Percentiles rank a stretch among this genome's conserved stretches.
Conservation (phyloP, 495 filamentous ascomycete genomes). For the Clavariopsis aquatica region DNA sequence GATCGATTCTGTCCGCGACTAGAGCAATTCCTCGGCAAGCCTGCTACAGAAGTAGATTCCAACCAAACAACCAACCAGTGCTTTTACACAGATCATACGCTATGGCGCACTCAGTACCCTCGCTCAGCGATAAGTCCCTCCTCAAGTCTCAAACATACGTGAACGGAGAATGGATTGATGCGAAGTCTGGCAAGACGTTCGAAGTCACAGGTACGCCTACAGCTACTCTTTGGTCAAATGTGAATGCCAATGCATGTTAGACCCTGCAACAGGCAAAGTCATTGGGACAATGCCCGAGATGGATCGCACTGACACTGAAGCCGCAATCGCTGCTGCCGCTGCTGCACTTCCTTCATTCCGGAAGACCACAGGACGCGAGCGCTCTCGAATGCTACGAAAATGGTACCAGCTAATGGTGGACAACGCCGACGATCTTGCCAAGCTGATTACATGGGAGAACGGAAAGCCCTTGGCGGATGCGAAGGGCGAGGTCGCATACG, state of each 20-base stretch:
- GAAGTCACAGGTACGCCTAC: conserved; percentile 43
- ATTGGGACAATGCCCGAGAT: conserved; percentile 88
- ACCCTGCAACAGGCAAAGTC: conserved; percentile 75
- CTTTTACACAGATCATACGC: conserved; percentile 40
- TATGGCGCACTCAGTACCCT: conserved; percentile 43
- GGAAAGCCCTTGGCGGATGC: conserved; percentile 73
- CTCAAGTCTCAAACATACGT: conserved; percentile 47
- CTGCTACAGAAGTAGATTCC: conserved; percentile 38
- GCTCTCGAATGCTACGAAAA: conserved; percentile 72
- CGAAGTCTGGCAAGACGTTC: conserved; percentile 50
- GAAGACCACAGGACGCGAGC: conserved; percentile 69
- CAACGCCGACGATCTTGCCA: conserved; percentile 84
- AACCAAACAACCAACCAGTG: conserved; percentile 33
- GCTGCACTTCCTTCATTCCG: conserved; percentile 76
- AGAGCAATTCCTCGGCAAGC: conserved; percentile 29
- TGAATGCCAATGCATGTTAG: conserved; percentile 46
- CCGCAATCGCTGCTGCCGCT: conserved; percentile 74
- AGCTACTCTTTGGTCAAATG: neutral
- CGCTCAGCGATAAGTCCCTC: conserved; percentile 48
- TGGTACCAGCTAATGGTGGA: conserved; percentile 91
- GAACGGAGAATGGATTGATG: conserved; percentile 49
- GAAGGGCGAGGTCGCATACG: conserved; percentile 70
- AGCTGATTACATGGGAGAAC: conserved; percentile 83
- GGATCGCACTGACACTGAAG: conserved; percentile 68
- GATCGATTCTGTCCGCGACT: conserved; percentile 16